These are phyloP conservation scores for Phlyctochytrium arcticum DNA, from an alignment of 192 early-diverging fungal genomes.

Conservation along the genomic window DNA sequence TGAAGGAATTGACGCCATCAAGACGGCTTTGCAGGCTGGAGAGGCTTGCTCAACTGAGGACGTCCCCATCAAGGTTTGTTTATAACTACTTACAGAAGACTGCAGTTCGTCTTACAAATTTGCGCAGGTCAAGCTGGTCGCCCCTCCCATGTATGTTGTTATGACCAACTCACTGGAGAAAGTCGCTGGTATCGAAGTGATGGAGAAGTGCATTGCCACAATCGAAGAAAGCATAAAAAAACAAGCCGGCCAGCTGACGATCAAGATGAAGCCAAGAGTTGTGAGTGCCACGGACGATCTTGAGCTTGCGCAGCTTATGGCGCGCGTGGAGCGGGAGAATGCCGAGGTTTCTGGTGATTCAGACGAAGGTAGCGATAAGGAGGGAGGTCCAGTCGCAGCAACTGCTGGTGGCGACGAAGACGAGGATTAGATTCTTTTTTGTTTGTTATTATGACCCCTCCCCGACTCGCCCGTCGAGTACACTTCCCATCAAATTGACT, in stretches of 20 bases:
- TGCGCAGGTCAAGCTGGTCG: constrained; percentile 71
- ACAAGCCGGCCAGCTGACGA: constrained; percentile 66
- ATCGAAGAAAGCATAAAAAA: constrained; percentile 77
- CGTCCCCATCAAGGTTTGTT: constrained; percentile 63
- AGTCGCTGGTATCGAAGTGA: constrained; percentile 71
- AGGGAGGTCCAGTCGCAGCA: not conserved
- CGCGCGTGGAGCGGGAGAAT: constrained; percentile 85
- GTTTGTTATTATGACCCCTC: no score
- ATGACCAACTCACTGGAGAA: constrained; percentile 83
- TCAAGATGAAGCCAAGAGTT: constrained; percentile 89
- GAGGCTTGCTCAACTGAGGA: constrained; percentile 75
- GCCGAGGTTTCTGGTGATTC: constrained; percentile 90
- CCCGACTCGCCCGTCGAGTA: no score
- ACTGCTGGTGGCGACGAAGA: not conserved
- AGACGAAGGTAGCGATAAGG: constrained; percentile 62
- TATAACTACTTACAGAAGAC: no score
- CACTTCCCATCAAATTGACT: no score
- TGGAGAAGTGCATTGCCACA: constrained; percentile 82
- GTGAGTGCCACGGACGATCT: constrained; percentile 90
- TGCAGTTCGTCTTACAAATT: not conserved
- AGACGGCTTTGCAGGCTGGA: constrained; percentile 80
- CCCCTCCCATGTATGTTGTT: constrained; percentile 93
- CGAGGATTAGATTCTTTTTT: no score
- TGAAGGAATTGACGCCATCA: constrained; percentile 95
- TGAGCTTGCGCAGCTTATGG: constrained; percentile 89